Evolutionary conservation across 495 filamentous ascomycete species (phyloP).

Genomic region (Aspergillus indologenus): DNA sequence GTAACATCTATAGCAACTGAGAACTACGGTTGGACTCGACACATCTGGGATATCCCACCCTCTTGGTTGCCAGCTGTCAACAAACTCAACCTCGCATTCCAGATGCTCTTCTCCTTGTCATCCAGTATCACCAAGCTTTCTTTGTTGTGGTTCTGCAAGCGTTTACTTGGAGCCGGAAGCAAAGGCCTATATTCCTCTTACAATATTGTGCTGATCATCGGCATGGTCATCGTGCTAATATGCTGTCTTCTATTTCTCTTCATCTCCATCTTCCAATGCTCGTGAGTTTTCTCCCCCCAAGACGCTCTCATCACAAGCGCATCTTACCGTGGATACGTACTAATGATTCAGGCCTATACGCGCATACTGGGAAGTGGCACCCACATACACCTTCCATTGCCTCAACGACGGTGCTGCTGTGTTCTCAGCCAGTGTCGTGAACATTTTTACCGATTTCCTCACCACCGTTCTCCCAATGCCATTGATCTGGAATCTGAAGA

Average conservation of each 20-base stretch:
- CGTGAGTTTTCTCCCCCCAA: conserved; percentile 35
- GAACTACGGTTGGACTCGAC: conserved; percentile 52
- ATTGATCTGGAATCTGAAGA: conserved; percentile 52
- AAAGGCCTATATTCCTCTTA: conserved; percentile 38
- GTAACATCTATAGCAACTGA: conserved; percentile 41
- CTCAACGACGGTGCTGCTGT: conserved; percentile 49
- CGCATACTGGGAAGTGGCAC: conserved; percentile 50
- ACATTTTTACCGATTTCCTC: conserved; percentile 58
- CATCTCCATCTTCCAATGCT: conserved; percentile 55
- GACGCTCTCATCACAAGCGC: too few relatives aligned
- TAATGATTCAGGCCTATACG: conserved; percentile 43
- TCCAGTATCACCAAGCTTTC: conserved; percentile 56
- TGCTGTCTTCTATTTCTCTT: conserved; percentile 48
- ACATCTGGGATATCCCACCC: conserved; percentile 51
- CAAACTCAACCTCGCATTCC: conserved; percentile 49
- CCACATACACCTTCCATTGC: conserved; percentile 40
- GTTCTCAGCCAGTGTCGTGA: conserved; percentile 54
- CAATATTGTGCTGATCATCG: conserved; percentile 39
- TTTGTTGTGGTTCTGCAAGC: conserved; percentile 55
- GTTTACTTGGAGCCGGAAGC: conserved; percentile 41
- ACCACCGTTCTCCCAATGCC: conserved; percentile 58
- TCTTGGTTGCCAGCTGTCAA: conserved; percentile 30
- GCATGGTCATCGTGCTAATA: conserved; percentile 43
- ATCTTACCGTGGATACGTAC: conserved; percentile 1
- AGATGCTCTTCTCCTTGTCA: conserved; percentile 52